These are phyloP conservation scores for Lepidium sativum DNA, from an alignment of 345 rosid species.

Conservation along the genomic window DNA sequence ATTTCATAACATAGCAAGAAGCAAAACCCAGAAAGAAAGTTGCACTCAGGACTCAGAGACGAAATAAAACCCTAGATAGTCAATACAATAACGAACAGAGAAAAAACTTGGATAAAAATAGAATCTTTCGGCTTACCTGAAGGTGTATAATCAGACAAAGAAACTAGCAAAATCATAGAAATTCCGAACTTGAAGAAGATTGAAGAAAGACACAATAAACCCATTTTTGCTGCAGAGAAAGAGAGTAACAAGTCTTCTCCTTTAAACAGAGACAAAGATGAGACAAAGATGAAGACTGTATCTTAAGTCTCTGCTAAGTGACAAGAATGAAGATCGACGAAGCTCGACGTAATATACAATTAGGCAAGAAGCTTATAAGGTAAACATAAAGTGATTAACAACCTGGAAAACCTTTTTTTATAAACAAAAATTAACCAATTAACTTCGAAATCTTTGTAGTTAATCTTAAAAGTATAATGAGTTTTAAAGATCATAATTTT, in stretches of 20 bases:
- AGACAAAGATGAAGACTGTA: too few species aligned
- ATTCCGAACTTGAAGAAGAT: slow-evolving; percentile 19
- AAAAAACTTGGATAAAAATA: background rate
- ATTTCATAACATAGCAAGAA: too few species aligned
- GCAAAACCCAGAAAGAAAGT: background rate
- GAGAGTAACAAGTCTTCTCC: background rate
- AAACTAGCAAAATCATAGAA: slow-evolving; percentile 33
- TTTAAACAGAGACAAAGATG: too few species aligned
- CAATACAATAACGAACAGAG: background rate
- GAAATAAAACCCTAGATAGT: slow-evolving; percentile 13
- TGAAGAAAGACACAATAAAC: slow-evolving; percentile 25
- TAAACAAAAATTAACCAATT: slow-evolving; percentile 8
- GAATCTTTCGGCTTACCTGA: slow-evolving; percentile 38
- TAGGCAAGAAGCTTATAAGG: background rate
- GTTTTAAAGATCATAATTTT: slow-evolving; percentile 1
- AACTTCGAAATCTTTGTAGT: slow-evolving; percentile 1
- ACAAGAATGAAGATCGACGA: slow-evolving; percentile 8
- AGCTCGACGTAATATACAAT: slow-evolving; percentile 17
- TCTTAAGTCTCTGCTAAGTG: slow-evolving; percentile 9
- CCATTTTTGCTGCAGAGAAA: slow-evolving; percentile 4
- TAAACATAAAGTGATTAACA: slow-evolving; percentile 7
- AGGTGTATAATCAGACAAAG: slow-evolving; percentile 46
- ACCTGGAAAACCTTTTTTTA: background rate
- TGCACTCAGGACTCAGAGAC: slow-evolving; percentile 14
- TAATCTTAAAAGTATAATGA: slow-evolving; percentile 7